Conservation (phyloP, 306 rosid genomes). For the Citrullus amarus region DNA sequence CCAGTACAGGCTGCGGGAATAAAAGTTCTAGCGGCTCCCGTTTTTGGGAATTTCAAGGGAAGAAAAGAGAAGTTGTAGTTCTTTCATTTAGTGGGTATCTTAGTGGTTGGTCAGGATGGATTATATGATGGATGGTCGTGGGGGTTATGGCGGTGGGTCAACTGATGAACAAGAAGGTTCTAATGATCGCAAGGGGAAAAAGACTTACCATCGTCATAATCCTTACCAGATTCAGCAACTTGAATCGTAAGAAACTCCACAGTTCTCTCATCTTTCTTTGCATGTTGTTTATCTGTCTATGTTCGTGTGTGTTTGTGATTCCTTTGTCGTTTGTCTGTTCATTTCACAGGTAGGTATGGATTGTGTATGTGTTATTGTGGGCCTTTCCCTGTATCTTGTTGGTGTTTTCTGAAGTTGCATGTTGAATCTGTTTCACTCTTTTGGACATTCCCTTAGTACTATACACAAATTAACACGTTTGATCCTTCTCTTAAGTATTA, state of each 20-base stretch:
- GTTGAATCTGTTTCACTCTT: not conserved
- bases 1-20: not conserved
- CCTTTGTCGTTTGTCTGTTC: not conserved
- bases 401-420: conserved; percentile 8
- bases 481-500: not conserved
- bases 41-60: not conserved
- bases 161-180: conserved; percentile 27
- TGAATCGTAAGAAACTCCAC: conserved; percentile 37
- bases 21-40: not conserved
- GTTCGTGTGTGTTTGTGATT: not conserved
- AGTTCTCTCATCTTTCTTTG: not conserved
- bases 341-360: not conserved
- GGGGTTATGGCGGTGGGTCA: conserved; percentile 23
- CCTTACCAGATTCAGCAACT: conserved; percentile 28
- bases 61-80: not conserved
- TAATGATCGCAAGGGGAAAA: conserved; percentile 15
- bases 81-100: not conserved
- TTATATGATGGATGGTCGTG: not conserved
- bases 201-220: conserved; percentile 36
- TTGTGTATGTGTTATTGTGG: not conserved
- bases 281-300: not conserved
- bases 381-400: not conserved
- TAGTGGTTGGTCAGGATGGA: conserved; percentile 21
- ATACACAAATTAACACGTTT: not conserved
- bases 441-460: not conserved